These are phyloP conservation scores for Vanderwaltozyma tropicalis DNA, from an alignment of 805 yeast genomes.

Conservation along the genomic window DNA sequence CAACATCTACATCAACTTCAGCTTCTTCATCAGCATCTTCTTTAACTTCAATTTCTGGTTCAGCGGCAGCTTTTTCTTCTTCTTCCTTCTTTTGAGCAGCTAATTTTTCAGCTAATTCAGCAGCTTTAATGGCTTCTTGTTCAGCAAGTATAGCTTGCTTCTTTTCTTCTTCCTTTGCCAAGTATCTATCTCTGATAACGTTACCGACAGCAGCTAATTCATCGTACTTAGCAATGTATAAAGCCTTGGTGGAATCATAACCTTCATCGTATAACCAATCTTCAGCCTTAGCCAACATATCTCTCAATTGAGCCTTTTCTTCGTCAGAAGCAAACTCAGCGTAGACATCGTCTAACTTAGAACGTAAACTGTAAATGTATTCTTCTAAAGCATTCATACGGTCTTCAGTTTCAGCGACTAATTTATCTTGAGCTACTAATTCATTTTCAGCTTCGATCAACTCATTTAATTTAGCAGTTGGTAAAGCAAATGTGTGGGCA, in stretches of 20 bases:
- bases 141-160: slow-evolving; percentile 77
- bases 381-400: slow-evolving; percentile 97
- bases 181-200: slow-evolving; percentile 89
- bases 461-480: slow-evolving; percentile 44
- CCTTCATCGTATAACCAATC: slow-evolving; percentile 99
- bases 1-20: slow-evolving; percentile 31
- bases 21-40: not conserved
- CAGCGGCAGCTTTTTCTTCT: slow-evolving; percentile 16
- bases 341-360: slow-evolving; percentile 88
- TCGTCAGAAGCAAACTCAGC: slow-evolving; percentile 79
- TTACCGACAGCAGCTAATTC: slow-evolving; percentile 93
- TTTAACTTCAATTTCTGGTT: slow-evolving; percentile 27
- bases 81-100: slow-evolving; percentile 55
- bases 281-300: slow-evolving; percentile 74
- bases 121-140: slow-evolving; percentile 77
- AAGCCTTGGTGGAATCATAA: slow-evolving; percentile 91
- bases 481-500: slow-evolving; percentile 52
- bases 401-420: slow-evolving; percentile 97
- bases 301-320: slow-evolving; percentile 73
- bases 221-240: slow-evolving; percentile 94
- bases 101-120: not conserved
- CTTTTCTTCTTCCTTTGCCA: slow-evolving; percentile 90
- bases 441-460: slow-evolving; percentile 75
- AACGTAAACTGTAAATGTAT: slow-evolving; percentile 94
- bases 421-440: slow-evolving; percentile 82